A percentile compares a stretch with the other conserved stretches of the same genome.
Conservation (phyloP, 2,329 filamentous ascomycete genomes). For the Pseudogymnoascus sp. region DNA sequence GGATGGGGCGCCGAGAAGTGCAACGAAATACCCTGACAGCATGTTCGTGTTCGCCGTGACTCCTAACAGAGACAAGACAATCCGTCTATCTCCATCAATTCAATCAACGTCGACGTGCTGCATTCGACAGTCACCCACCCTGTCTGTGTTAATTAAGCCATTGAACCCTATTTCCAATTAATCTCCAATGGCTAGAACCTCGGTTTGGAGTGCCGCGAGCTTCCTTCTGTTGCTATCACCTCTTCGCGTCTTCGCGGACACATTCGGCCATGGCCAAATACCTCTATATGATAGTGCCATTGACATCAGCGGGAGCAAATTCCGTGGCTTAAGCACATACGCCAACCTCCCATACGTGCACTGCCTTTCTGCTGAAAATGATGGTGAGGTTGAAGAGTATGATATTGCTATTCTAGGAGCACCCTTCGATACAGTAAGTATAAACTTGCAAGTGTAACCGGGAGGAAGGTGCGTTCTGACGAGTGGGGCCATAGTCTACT, state of each 20-base stretch:
- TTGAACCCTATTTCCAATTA: background rate
- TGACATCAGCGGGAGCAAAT: background rate
- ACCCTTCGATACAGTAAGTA: constrained; percentile 41
- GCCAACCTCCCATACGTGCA: constrained; percentile 15
- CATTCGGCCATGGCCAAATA: background rate
- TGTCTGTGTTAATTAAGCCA: background rate
- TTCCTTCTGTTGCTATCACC: background rate
- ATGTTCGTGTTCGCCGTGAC: background rate
- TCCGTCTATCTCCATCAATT: background rate
- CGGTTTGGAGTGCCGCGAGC: background rate
- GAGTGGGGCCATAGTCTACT: background rate
- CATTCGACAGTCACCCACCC: background rate
- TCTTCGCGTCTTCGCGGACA: background rate
- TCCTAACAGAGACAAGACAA: background rate
- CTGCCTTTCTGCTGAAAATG: background rate
- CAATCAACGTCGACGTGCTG: background rate
- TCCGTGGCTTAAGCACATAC: constrained; percentile 14
- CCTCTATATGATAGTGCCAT: constrained; percentile 1
- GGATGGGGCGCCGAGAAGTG: background rate
- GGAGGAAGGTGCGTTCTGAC: background rate
- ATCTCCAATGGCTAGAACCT: background rate
- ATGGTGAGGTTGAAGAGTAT: background rate
- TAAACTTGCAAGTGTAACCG: background rate
- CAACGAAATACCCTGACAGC: background rate
- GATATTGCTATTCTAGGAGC: constrained; percentile 40